Evolutionary conservation across 2,329 filamentous ascomycete genomes (phyloP).

Genomic region (Metarhizium sp.): DNA sequence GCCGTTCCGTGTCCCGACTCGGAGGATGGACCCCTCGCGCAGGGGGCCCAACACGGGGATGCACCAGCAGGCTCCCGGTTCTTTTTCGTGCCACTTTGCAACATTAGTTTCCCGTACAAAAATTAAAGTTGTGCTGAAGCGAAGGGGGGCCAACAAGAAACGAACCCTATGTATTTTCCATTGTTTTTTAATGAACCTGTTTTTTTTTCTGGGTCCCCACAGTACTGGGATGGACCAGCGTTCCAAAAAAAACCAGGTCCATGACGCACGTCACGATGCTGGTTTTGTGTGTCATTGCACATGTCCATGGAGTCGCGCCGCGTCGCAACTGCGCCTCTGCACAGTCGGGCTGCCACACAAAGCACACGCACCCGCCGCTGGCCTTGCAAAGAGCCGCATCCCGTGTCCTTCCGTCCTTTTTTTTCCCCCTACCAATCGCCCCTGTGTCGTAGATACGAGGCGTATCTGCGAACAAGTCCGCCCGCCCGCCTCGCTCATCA

Average conservation of each 20-base stretch:
- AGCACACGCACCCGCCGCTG: not conserved
- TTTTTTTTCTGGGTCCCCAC: too few species aligned
- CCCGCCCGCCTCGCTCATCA: not conserved
- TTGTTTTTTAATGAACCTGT: too few species aligned
- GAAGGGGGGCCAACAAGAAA: too few species aligned
- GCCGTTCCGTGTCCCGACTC: constrained; percentile 11
- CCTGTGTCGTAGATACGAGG: not conserved
- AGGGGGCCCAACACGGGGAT: too few species aligned
- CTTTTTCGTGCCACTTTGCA: constrained; percentile 14
- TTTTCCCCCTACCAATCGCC: not conserved
- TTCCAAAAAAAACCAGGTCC: not conserved
- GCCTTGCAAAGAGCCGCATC: not conserved
- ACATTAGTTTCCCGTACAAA: too few species aligned
- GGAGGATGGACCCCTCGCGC: constrained; percentile 3
- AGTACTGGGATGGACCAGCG: too few species aligned
- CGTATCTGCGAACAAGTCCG: not conserved
- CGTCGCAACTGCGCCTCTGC: not conserved
- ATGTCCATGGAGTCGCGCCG: not conserved
- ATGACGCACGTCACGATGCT: constrained; percentile 5
- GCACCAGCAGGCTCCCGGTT: constrained; percentile 10
- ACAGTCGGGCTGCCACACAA: not conserved
- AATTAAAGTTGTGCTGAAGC: too few species aligned
- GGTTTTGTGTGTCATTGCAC: constrained; percentile 3
- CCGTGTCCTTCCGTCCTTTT: not conserved
- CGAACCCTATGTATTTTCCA: too few species aligned